A percentile compares a stretch with the other conserved stretches of the same genome.
phyloP scores from a whole-genome alignment of 192 early-diverging fungal species.

The Backusella circina region DNA sequence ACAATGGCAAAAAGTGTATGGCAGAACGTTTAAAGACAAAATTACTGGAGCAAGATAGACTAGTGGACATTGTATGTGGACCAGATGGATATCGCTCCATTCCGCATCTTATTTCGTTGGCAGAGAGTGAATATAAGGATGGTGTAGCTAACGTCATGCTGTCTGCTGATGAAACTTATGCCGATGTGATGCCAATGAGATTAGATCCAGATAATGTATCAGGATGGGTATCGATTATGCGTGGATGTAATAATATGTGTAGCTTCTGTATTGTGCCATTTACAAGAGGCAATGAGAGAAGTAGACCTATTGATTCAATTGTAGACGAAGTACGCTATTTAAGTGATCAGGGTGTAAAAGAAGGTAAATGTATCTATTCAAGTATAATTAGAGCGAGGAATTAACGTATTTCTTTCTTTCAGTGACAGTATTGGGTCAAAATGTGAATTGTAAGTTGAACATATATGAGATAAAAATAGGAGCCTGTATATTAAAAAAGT shows the following conservation, averaged over 20 bases:
- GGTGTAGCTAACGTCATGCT: slow-evolving; percentile 80
- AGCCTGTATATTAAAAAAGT: background rate
- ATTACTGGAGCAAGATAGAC: slow-evolving; percentile 61
- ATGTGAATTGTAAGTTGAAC: slow-evolving; percentile 59
- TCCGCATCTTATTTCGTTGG: slow-evolving; percentile 67
- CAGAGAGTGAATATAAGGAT: slow-evolving; percentile 49
- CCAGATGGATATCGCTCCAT: slow-evolving; percentile 76
- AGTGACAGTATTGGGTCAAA: slow-evolving; percentile 74
- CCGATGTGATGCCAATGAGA: slow-evolving; percentile 71
- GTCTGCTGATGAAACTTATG: slow-evolving; percentile 78
- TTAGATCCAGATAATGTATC: slow-evolving; percentile 60
- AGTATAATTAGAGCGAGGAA: background rate
- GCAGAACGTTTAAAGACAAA: slow-evolving; percentile 72
- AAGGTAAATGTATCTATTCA: slow-evolving; percentile 15
- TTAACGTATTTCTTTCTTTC: background rate
- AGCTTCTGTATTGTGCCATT: slow-evolving; percentile 78
- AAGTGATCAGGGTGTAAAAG: slow-evolving; percentile 62
- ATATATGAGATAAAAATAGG: background rate
- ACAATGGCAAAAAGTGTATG: slow-evolving; percentile 53
- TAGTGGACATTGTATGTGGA: slow-evolving; percentile 76
- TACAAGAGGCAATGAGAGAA: slow-evolving; percentile 72
- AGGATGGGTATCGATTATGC: slow-evolving; percentile 73
- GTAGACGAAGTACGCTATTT: slow-evolving; percentile 60
- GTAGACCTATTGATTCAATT: slow-evolving; percentile 66
- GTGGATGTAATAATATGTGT: slow-evolving; percentile 85